phyloP scores from a whole-genome alignment of 441 rosid species.

The Kokia cookei region DNA sequence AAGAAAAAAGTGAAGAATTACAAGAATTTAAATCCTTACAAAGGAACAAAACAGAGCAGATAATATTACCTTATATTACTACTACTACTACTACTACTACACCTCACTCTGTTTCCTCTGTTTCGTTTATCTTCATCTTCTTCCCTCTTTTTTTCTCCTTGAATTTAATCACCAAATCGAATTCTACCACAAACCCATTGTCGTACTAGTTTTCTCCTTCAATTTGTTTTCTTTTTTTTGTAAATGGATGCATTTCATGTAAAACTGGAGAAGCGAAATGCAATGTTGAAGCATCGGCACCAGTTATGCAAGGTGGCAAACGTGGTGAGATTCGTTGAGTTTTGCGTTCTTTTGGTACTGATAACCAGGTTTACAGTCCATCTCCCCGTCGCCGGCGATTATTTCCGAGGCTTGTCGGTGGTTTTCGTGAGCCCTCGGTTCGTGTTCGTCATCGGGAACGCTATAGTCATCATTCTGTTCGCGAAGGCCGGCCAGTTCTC shows the following conservation, averaged over 20 bases:
- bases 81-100: not conserved
- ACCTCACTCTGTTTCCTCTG: conserved; percentile 22
- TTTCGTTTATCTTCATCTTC: not conserved
- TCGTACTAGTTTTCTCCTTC: not conserved
- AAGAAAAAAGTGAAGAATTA: not conserved
- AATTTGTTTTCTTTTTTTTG: not conserved
- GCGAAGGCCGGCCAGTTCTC: conserved; percentile 57
- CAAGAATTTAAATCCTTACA: not conserved
- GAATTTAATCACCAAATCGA: not conserved
- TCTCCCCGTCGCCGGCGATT: conserved; percentile 43
- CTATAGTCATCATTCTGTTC: conserved; percentile 60
- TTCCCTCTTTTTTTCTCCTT: not conserved
- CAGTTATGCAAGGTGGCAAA: conserved; percentile 39
- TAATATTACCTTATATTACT: not conserved
- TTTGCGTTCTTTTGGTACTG: conserved; percentile 45
- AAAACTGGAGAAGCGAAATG: conserved; percentile 48
- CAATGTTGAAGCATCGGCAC: conserved; percentile 31
- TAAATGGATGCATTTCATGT: conserved; percentile 55
- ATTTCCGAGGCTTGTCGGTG: conserved; percentile 43
- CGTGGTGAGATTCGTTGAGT: conserved; percentile 53
- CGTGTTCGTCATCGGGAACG: conserved; percentile 73
- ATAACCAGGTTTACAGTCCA: conserved; percentile 47
- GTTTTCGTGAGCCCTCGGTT: conserved; percentile 55
- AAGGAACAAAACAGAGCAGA: not conserved
- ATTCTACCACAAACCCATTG: not conserved